phyloP scores from a whole-genome alignment of 371 early-diverging fungal genomes.

The Sporodiniella umbellata region DNA sequence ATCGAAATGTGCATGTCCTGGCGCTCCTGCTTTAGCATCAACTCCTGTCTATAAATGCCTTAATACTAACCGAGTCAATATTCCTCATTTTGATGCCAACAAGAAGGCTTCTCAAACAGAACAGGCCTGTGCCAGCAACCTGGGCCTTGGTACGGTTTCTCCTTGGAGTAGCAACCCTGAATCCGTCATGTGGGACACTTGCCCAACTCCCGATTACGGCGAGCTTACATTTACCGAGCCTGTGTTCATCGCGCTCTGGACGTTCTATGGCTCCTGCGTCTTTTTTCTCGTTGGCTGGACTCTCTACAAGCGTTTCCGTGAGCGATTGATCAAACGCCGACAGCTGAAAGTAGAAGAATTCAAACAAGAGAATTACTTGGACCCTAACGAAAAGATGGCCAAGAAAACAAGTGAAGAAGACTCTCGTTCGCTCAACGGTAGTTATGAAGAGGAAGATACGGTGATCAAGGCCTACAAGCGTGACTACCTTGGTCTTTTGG shows the following conservation, averaged over 20 bases:
- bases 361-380: slow-evolving; percentile 5
- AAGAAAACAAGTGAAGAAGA: slow-evolving; percentile 1
- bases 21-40: slow-evolving; percentile 22
- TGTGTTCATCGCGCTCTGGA: slow-evolving; percentile 46
- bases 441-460: slow-evolving; percentile 20
- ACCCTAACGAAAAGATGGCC: background rate
- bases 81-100: slow-evolving; percentile 39
- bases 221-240: slow-evolving; percentile 38
- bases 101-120: slow-evolving; percentile 41
- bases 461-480: slow-evolving; percentile 39
- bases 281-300: slow-evolving; percentile 50
- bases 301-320: slow-evolving; percentile 52
- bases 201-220: slow-evolving; percentile 49
- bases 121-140: slow-evolving; percentile 30
- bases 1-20: slow-evolving; percentile 37
- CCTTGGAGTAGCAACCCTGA: slow-evolving; percentile 33
- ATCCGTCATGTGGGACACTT: slow-evolving; percentile 48
- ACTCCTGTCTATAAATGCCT: slow-evolving; percentile 26
- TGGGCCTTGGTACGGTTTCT: slow-evolving; percentile 27
- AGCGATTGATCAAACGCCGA: slow-evolving; percentile 16
- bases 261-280: slow-evolving; percentile 61
- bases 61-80: slow-evolving; percentile 18
- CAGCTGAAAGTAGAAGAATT: slow-evolving; percentile 10
- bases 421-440: background rate
- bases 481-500: slow-evolving; percentile 25